Evolutionary conservation across 2,329 filamentous ascomycete genomes (phyloP).

Genomic region (Ophiostoma piceae): DNA sequence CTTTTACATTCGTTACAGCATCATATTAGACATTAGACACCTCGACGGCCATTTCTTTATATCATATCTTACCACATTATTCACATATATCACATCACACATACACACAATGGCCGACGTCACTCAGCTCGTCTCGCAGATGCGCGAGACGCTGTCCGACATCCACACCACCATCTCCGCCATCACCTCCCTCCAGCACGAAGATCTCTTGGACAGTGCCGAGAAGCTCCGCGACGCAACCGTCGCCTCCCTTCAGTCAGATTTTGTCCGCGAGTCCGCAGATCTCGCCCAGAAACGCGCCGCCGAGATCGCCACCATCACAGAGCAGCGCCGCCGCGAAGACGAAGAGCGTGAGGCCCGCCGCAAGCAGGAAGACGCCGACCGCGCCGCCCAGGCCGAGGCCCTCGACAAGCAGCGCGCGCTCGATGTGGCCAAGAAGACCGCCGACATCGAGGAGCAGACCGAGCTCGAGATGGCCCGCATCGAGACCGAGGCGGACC

Average conservation of each 20-base stretch:
- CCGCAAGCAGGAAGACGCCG: constrained; percentile 37
- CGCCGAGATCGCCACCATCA: constrained; percentile 34
- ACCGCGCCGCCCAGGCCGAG: constrained; percentile 30
- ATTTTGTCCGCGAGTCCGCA: constrained; percentile 29
- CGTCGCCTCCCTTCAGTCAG: constrained; percentile 31
- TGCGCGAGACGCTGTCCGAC: constrained; percentile 40
- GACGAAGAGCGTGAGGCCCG: constrained; percentile 39
- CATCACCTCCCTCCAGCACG: constrained; percentile 35
- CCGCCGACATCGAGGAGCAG: constrained; percentile 35
- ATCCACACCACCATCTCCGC: constrained; percentile 38
- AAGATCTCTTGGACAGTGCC: constrained; percentile 38
- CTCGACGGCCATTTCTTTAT: not conserved
- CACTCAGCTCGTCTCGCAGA: constrained; percentile 39
- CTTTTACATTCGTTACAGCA: not conserved
- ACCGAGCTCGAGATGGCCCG: constrained; percentile 29
- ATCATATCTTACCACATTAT: not conserved
- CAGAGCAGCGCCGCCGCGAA: constrained; percentile 37
- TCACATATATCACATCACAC: no score
- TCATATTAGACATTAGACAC: not conserved
- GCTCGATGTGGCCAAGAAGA: constrained; percentile 32
- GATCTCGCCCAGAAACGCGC: constrained; percentile 32
- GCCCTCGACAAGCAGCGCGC: constrained; percentile 34
- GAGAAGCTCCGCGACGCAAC: constrained; percentile 37
- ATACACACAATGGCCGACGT: constrained; percentile 33
- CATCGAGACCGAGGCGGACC: constrained; percentile 14